A percentile compares a stretch with the other conserved stretches of the same genome.
These are phyloP conservation scores for Cystofilobasidium bisporidii DNA, from an alignment of 768 basidiomycete species.

Conservation along the genomic window DNA sequence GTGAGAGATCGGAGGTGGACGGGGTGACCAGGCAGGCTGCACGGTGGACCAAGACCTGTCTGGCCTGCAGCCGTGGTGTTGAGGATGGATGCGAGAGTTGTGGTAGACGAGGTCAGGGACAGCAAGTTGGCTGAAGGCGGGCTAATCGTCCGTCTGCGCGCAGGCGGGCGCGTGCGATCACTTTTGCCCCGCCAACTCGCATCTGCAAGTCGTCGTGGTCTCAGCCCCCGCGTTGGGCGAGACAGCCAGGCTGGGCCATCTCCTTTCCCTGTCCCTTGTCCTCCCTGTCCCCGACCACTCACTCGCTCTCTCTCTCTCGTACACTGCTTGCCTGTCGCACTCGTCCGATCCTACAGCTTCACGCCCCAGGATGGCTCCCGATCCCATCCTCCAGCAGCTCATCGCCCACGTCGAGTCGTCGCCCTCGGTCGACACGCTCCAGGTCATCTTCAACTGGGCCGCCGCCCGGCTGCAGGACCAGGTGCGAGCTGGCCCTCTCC, in stretches of 20 bases:
- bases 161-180: no score
- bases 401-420: conserved; percentile 8
- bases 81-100: no score
- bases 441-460: conserved; percentile 28
- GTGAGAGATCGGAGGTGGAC: neutral
- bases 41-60: no score
- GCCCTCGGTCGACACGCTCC: conserved; percentile 13
- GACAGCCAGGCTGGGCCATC: no score
- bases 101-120: no score
- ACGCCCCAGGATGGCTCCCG: conserved; percentile 5
- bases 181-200: no score
- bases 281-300: neutral
- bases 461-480: conserved; percentile 22
- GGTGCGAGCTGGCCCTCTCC: conserved; percentile 1
- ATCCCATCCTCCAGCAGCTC: conserved; percentile 23
- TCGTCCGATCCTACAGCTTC: neutral
- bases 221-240: no score
- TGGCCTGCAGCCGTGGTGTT: no score
- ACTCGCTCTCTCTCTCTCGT: neutral
- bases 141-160: no score
- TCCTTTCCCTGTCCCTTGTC: no score
- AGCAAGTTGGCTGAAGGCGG: no score
- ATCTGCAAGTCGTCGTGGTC: no score
- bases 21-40: neutral
- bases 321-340: neutral